These are phyloP conservation scores for Chaetomidium leptoderma DNA, from an alignment of 495 filamentous ascomycete species.

Conservation along the genomic window DNA sequence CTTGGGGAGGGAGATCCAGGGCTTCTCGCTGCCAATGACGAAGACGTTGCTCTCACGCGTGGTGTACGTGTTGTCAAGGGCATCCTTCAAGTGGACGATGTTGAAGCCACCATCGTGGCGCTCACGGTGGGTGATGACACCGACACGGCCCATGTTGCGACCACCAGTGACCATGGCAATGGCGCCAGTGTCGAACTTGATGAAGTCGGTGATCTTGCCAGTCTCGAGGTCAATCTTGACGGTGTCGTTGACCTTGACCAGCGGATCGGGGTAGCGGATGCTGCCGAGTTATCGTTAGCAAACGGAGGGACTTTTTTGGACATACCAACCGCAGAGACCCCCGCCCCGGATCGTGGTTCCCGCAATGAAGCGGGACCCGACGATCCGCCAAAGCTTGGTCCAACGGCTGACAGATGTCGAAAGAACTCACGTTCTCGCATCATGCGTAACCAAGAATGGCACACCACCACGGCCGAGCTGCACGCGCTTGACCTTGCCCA, in stretches of 20 bases:
- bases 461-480: slow-evolving; percentile 98
- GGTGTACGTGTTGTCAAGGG: slow-evolving; percentile 98
- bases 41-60: slow-evolving; percentile 98
- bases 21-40: slow-evolving; percentile 95
- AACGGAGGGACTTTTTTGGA: slow-evolving; percentile 24
- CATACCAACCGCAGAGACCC: slow-evolving; percentile 47
- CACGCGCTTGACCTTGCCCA: slow-evolving; percentile 98
- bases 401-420: slow-evolving; percentile 98
- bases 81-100: slow-evolving; percentile 99
- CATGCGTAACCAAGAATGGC: slow-evolving; percentile 99
- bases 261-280: slow-evolving; percentile 97
- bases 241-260: slow-evolving; percentile 99
- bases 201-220: slow-evolving; percentile 94
- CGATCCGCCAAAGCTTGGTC: slow-evolving; percentile 92
- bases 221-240: slow-evolving; percentile 97
- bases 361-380: slow-evolving; percentile 9
- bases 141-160: slow-evolving; percentile 99
- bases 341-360: slow-evolving; percentile 23
- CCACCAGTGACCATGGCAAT: slow-evolving; percentile 97
- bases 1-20: slow-evolving; percentile 98
- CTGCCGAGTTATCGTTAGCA: slow-evolving; percentile 53
- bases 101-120: slow-evolving; percentile 99
- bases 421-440: slow-evolving; percentile 98
- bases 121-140: slow-evolving; percentile 99
- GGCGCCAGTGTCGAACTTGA: slow-evolving; percentile 94